These are phyloP conservation scores for Clarireedia paspali DNA, from an alignment of 2,329 filamentous ascomycete genomes.

Conservation along the genomic window DNA sequence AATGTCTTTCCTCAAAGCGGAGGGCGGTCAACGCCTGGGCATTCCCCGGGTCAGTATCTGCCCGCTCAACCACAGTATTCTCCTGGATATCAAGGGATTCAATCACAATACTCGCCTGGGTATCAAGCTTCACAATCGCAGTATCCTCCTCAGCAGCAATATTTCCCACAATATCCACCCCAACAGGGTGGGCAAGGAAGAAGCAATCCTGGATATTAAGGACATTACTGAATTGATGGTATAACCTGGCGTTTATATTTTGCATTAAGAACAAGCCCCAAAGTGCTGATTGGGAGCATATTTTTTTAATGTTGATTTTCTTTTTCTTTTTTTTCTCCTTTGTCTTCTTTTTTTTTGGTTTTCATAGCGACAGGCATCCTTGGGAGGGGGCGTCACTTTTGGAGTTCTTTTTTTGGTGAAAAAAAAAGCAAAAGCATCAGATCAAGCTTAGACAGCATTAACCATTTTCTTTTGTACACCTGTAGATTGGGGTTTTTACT, in stretches of 20 bases:
- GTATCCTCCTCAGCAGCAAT: slow-evolving; percentile 14
- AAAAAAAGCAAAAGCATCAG: not conserved
- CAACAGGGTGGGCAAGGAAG: slow-evolving; percentile 14
- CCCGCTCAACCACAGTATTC: not conserved
- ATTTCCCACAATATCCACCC: slow-evolving; percentile 13
- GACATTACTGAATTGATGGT: slow-evolving; percentile 8
- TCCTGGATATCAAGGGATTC: slow-evolving; percentile 1
- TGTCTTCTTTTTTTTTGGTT: not conserved
- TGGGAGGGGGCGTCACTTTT: not conserved
- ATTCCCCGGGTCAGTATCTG: not conserved
- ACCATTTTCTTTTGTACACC: not conserved
- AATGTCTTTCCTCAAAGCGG: slow-evolving; percentile 30
- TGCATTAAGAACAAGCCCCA: not conserved
- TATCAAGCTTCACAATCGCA: slow-evolving; percentile 13
- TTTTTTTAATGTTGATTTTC: not conserved
- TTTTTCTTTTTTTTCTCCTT: not conserved
- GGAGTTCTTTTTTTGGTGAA: not conserved
- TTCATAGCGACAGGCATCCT: not conserved
- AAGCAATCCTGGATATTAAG: slow-evolving; percentile 14
- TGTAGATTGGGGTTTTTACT: not conserved
- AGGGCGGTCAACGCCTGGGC: slow-evolving; percentile 26
- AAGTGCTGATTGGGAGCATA: not conserved
- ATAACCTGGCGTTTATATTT: not conserved
- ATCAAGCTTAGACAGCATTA: not conserved
- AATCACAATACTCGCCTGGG: slow-evolving; percentile 1